A percentile compares a stretch with the other conserved stretches of the same genome.
Evolutionary conservation across 345 rosid genomes (phyloP).

Genomic region (Moricandia arvensis): DNA sequence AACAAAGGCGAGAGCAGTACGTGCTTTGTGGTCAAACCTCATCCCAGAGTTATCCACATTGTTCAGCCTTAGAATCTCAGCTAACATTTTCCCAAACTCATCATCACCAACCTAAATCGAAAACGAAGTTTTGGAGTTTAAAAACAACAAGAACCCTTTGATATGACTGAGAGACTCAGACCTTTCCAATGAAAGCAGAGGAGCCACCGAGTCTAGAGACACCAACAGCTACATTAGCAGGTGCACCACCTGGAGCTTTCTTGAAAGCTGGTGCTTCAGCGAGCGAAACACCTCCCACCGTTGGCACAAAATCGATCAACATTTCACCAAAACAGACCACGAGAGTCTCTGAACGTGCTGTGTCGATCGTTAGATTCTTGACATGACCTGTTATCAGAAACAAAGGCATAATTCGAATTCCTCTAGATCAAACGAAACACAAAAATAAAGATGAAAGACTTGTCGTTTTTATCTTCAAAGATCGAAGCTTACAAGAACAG

Average conservation of each 20-base stretch:
- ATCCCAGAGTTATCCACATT: slow-evolving; percentile 79
- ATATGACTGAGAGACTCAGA: slow-evolving; percentile 1
- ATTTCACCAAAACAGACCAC: slow-evolving; percentile 95
- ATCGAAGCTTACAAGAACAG: not conserved
- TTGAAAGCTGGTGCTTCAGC: slow-evolving; percentile 97
- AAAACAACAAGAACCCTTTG: not conserved
- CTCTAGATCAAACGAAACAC: not conserved
- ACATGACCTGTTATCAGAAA: slow-evolving; percentile 36
- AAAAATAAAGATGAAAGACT: not conserved
- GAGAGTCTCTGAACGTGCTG: slow-evolving; percentile 35
- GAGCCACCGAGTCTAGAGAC: slow-evolving; percentile 87
- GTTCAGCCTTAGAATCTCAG: slow-evolving; percentile 70
- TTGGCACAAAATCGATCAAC: slow-evolving; percentile 96
- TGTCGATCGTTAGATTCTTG: slow-evolving; percentile 33
- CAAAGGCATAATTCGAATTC: not conserved
- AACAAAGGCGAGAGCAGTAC: slow-evolving; percentile 95
- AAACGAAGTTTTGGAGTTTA: not conserved
- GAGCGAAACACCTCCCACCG: slow-evolving; percentile 79
- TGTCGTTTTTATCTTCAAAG: not conserved
- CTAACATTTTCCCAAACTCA: slow-evolving; percentile 93
- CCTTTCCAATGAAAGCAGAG: slow-evolving; percentile 97
- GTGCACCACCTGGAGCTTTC: slow-evolving; percentile 99
- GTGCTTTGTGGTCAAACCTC: slow-evolving; percentile 74
- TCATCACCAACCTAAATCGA: slow-evolving; percentile 68
- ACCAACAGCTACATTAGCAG: slow-evolving; percentile 98